Conservation (phyloP, 2,329 filamentous ascomycete genomes). For the Akanthomyces dipterigenus region DNA sequence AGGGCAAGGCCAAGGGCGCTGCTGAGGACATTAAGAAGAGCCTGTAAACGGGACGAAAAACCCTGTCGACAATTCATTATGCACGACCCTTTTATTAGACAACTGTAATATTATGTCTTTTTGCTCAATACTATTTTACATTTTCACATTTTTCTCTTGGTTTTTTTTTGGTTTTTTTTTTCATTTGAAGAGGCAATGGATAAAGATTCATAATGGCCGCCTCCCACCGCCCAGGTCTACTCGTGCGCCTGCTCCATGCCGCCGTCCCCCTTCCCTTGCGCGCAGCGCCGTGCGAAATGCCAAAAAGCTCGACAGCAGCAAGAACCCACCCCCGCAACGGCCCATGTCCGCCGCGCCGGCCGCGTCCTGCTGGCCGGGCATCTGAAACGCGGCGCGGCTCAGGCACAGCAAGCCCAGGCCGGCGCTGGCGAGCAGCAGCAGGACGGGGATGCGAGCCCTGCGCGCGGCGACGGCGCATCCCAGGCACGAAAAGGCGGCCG, state of each 20-base stretch:
- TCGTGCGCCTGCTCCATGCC: neutral
- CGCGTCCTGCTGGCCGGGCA: neutral
- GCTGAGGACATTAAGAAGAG: constrained; percentile 33
- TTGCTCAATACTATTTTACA: no score
- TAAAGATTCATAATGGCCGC: neutral
- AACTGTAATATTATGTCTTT: neutral
- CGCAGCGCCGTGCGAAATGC: neutral
- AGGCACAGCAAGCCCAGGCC: neutral
- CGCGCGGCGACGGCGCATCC: neutral
- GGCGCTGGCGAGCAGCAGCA: neutral
- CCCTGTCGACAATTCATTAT: neutral
- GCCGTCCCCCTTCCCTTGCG: neutral
- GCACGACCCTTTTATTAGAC: neutral
- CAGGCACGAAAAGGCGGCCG: neutral
- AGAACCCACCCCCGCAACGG: neutral
- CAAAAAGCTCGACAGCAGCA: neutral
- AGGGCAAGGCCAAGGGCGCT: constrained; percentile 36
- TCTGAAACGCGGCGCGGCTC: constrained; percentile 1
- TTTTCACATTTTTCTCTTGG: neutral
- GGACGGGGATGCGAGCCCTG: neutral
- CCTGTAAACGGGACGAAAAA: constrained; percentile 16
- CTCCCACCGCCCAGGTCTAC: neutral
- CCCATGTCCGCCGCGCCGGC: neutral
- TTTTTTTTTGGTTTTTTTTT: neutral
- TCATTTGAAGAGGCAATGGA: neutral